Base-by-base conservation (phyloP, 1,284 basidiomycete species). In the Sporisorium iseilematis-ciliati region DNA sequence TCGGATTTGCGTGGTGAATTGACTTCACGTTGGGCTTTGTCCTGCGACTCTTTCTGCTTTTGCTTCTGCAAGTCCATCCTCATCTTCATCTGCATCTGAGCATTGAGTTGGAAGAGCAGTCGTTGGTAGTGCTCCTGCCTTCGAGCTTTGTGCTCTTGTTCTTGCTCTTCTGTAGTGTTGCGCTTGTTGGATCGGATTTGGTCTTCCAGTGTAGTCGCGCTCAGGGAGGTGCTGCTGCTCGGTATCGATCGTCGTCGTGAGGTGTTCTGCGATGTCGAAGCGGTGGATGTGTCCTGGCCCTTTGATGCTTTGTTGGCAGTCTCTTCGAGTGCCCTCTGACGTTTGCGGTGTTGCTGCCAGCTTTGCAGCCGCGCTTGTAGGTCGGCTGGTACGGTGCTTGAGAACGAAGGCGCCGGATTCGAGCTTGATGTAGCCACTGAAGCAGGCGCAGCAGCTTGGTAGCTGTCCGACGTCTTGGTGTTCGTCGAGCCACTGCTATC, bases 61-160 rank as follows among this genome's bases (percentile, higher is more conserved):
- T 65, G 62, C 41, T 62, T 71, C 21, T 65, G 62, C 51, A 48
- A 43, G 10, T 71, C 49, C 50, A 54, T 45, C n/a, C 60, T 54
- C 62, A 65, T 65, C 49, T 57, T 57, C 7, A 61, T 56, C 12
- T 62, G 50, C 68, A 71, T 71, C 14, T 71, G 62, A 0, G 54
- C 49, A 14, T 71, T 51, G 14, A 71, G 58, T 31, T 65, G 62
- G 31, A 43, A 16, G 18, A 71, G 43, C 2, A 71, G 54, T 0
- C 63, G 57, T 46, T 65, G 62, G 16, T 71, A 71, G 31, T 62
- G 62, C 49, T 61, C 68, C n/a, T 65, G 58, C 42, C 53, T 71
- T 1, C 50, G 54, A 2, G 43, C 21, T 33, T 71, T 71, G 42
- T 50, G 49, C 33, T 65, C 61, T 42, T 51, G 57, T 33, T 71